Base-by-base conservation (phyloP, 345 rosid species). In the Capsella bursapastoris region DNA sequence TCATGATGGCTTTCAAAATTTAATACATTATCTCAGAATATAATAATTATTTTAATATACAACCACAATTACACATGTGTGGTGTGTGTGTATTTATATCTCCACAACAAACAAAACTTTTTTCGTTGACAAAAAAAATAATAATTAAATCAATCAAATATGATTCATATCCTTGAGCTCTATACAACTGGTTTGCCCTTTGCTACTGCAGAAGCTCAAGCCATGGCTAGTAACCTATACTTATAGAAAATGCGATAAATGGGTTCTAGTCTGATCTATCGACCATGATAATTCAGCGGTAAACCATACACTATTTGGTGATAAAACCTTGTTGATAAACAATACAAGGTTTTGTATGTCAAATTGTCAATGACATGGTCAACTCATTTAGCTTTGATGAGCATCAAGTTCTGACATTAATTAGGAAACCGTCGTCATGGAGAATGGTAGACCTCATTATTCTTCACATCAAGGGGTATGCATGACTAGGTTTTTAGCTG, bases 1-100 rank as follows among this genome's bases (percentile, higher is more conserved):
- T 75, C 64, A 45, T 68, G 79, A 68, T 75, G 79, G 70, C 79
- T 75, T 68, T 75, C 41, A 34, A 52, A 68, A 35, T 68, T 61
- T 44, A 52, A 61, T 68, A 75, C 61, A 66, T 66, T 74, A 74
- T 66, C 72, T 74, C 49, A 74, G 47, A 28, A 9, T 58, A 38
- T 28, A 37, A 16, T 25, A 55, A 14, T 32, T 1, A 5, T 66
- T n/a, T 41, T 34, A 45, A 50, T 56, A 35, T 14, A 48, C 66
- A 66, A 37, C 41, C 34, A 71, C 44, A 64, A 28, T 37, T 57
- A 29, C 44, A 58, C 78, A 48, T 74, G 73, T 65, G 65, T 58
- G 48, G 34, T 28, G 13, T 28, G 13, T 38, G 41, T 47, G 25
- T 34, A 9, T 15, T 68, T 55, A 37, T 37, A 38, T 64, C 22